phyloP scores from a whole-genome alignment of 176 grass and related monocot species.

The Tillandsia fasciculata region DNA sequence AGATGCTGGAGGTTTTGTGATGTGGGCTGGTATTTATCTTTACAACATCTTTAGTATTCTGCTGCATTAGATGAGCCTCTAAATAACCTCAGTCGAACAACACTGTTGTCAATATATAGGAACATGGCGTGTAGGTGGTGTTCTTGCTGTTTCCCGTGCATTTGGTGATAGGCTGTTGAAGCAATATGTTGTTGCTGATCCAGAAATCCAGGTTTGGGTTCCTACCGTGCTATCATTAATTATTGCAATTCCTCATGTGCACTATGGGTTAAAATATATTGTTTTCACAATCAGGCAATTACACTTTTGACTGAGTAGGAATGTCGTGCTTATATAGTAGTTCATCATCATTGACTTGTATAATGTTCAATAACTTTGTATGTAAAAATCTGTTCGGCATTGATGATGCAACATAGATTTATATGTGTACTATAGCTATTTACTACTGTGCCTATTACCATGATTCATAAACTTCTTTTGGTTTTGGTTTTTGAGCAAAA shows the following conservation, averaged over 20 bases:
- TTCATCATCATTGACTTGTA: too few species aligned
- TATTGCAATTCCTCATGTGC: not conserved
- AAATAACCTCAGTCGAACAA: not conserved
- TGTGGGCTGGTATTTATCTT: constrained; percentile 71
- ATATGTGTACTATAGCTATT: too few species aligned
- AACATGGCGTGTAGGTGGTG: constrained; percentile 80
- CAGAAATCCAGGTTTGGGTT: constrained; percentile 70
- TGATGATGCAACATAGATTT: too few species aligned
- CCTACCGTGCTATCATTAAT: not conserved
- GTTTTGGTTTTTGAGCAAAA: too few species aligned
- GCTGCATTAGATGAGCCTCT: not conserved
- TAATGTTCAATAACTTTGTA: too few species aligned
- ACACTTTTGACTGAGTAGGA: too few species aligned
- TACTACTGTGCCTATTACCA: too few species aligned
- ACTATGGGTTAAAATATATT: too few species aligned
- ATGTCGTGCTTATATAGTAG: too few species aligned
- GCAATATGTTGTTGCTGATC: constrained; percentile 87
- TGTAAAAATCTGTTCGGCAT: too few species aligned
- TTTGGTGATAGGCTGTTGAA: constrained; percentile 88
- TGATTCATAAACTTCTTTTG: too few species aligned
- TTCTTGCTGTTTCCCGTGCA: constrained; percentile 82
- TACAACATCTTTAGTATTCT: not conserved
- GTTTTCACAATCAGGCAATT: too few species aligned
- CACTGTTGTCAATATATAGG: constrained; percentile 21
- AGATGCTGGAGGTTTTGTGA: constrained; percentile 83